These are phyloP conservation scores for Rhodotorula mucilaginosa DNA, from an alignment of 1,284 basidiomycete species.

Conservation along the genomic window DNA sequence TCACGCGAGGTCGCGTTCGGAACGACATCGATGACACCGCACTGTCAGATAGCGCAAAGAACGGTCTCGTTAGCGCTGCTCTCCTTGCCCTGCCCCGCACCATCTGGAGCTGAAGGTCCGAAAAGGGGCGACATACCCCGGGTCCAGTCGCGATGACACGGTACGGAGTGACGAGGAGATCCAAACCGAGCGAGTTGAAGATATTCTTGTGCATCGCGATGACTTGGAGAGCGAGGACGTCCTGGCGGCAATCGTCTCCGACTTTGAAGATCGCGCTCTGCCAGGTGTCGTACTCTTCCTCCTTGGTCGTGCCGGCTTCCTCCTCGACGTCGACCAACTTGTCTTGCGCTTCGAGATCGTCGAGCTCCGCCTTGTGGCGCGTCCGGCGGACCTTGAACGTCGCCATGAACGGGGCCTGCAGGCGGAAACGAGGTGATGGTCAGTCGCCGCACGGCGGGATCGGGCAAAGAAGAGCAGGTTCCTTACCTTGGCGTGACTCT, in stretches of 20 bases:
- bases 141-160: constrained; percentile 95
- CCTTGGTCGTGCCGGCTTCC: constrained; percentile 47
- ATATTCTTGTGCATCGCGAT: constrained; percentile 99
- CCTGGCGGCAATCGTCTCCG: constrained; percentile 97
- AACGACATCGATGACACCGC: constrained; percentile 97
- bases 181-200: constrained; percentile 80
- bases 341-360: constrained; percentile 61
- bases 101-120: too few relatives aligned
- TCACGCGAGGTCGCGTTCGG: constrained; percentile 97
- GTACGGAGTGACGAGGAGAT: constrained; percentile 92
- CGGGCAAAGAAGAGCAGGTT: background rate
- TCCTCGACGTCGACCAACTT: constrained; percentile 34
- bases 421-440: background rate
- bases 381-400: constrained; percentile 85
- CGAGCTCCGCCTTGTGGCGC: constrained; percentile 37
- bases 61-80: too few relatives aligned
- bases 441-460: background rate
- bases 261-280: constrained; percentile 99
- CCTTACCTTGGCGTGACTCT: constrained; percentile 90
- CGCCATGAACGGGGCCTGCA: constrained; percentile 97
- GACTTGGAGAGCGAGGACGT: constrained; percentile 90
- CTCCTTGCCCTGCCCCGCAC: too few relatives aligned
- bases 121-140: constrained; percentile 63
- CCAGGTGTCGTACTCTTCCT: constrained; percentile 82
- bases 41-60: constrained; percentile 54